These are phyloP conservation scores for Trichoderma sp. DNA, from an alignment of 2,329 filamentous ascomycete genomes.

Conservation along the genomic window DNA sequence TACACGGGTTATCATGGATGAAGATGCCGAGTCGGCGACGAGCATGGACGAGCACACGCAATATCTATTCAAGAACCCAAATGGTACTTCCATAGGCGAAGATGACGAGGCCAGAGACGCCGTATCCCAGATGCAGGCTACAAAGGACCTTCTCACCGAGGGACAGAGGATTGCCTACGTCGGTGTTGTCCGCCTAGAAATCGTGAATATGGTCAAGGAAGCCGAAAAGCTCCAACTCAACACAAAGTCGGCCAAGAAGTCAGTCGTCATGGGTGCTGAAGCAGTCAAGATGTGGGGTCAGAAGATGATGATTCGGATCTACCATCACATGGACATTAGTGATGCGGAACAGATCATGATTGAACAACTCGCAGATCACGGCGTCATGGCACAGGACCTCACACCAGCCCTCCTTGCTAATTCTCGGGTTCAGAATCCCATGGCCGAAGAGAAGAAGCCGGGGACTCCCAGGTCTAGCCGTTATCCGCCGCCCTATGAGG, in stretches of 20 bases:
- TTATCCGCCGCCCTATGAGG: constrained; percentile 29
- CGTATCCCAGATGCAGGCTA: constrained; percentile 87
- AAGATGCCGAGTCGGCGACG: constrained; percentile 88
- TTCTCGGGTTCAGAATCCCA: constrained; percentile 86
- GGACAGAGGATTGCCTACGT: constrained; percentile 96
- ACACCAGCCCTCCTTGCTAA: constrained; percentile 88
- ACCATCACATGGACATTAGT: constrained; percentile 95
- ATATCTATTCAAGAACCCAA: constrained; percentile 82
- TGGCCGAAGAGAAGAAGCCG: constrained; percentile 52
- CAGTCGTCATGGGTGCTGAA: constrained; percentile 67
- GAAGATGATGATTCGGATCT: constrained; percentile 95
- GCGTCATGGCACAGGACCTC: constrained; percentile 79
- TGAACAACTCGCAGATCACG: constrained; percentile 90
- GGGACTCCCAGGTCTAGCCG: constrained; percentile 24
- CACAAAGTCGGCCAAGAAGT: constrained; percentile 69
- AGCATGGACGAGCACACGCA: constrained; percentile 97
- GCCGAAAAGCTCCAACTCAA: constrained; percentile 58
- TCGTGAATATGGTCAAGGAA: constrained; percentile 73
- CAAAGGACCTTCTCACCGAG: constrained; percentile 91
- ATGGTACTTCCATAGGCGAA: constrained; percentile 61
- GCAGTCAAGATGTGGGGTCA: constrained; percentile 93
- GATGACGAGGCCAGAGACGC: constrained; percentile 79
- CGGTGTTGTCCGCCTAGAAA: constrained; percentile 77
- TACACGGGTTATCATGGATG: constrained; percentile 89
- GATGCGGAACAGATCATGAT: constrained; percentile 96